Evolutionary conservation across 148 eudicot genomes (phyloP), one percentile per base, ranked within the genome.

Genomic region (Rhododendron kiyosumense): DNA sequence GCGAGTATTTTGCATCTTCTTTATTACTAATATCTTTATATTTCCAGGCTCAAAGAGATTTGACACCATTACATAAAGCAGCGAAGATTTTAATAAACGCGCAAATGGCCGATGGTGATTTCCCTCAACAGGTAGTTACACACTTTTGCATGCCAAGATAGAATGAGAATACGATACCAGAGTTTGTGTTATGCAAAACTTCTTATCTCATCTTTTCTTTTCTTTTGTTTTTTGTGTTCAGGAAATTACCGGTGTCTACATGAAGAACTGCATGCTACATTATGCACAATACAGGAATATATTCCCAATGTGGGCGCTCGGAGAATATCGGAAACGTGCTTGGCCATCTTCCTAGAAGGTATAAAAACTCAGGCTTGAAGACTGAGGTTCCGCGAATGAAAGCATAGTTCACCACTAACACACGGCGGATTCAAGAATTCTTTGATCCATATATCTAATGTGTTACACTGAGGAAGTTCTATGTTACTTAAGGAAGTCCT

Each of bases 241-340:
- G 92, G 93, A 91, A 83, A 88, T 91, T 20, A 89, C 91, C 14
- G 93, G 91, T 61, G 91, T 87, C 17, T 90, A 82, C 87, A 89
- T 88, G 91, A 92, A 92, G 90, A 92, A 90, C 45, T 92, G 92
- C 49, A 92, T 92, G 90, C 38, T 90, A 32, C 93, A 92, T 78
- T 92, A 89, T 26, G 90, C 92, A 71, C 86, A 85, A 78, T 90
- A 92, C 57, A 90, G 91, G 78, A 92, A 90, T 84, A 92, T 90
- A n/a, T 92, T 88, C 63, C 88, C 92, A 7, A 41, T 61, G 26
- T 61, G 67, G 67, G 67, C 67, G 11, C 67, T 61, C 14, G 67
- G 26, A 61, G 67, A 61, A 22, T 61, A 61, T 61, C 67, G 26
- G 28, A 61, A 61, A 24, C 67, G 26, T 1, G 28, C 1, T 61